Evolutionary conservation across 306 rosid species (phyloP), one percentile per base, ranked within the genome.

Genomic region (Bauhinia variegata): DNA sequence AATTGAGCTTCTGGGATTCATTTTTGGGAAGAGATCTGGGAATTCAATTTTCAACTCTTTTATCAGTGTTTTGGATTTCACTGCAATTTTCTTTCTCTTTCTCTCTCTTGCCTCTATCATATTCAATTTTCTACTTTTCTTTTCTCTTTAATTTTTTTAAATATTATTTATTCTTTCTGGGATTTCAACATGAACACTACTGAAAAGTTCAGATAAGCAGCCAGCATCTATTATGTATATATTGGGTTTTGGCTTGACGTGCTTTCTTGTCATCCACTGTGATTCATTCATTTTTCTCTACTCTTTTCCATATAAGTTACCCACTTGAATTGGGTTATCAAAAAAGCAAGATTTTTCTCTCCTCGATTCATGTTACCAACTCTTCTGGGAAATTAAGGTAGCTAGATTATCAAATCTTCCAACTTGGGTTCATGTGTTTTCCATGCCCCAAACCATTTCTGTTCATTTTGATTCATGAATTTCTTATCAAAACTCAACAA

Each of bases 341-440:
- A 60, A n/a, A n/a, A 77, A 77, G 80, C 67, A 60, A 43, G 72
- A 66, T n/a, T n/a, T n/a, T n/a, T n/a, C n/a, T n/a, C n/a, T n/a
- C 57, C 16, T 81, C 42, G 36, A 72, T 77, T 73, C 72, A 69
- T n/a, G 61, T 73, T 63, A 19, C 50, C 79, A 54, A 76, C 31
- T 67, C 32, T 7, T 31, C 4, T 36, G 54, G 58, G 51, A 34
- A 67, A 47, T 23, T 13, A 41, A 62, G 65, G 19, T 50, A n/a
- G n/a, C n/a, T n/a, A n/a, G 73, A 56, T 72, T 54, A 51, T 72
- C 65, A 58, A 71, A 43, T 67, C 74, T 74, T 65, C 67, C 54
- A 58, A 61, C 68, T 66, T 28, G 53, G 65, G 58, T 53, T 84
- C 86, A 77, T 74, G 62, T 15, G 59, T 65, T 73, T 79, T 65